phyloP scores from a whole-genome alignment of 2,329 filamentous ascomycete genomes.

The Trichoderma breve region DNA sequence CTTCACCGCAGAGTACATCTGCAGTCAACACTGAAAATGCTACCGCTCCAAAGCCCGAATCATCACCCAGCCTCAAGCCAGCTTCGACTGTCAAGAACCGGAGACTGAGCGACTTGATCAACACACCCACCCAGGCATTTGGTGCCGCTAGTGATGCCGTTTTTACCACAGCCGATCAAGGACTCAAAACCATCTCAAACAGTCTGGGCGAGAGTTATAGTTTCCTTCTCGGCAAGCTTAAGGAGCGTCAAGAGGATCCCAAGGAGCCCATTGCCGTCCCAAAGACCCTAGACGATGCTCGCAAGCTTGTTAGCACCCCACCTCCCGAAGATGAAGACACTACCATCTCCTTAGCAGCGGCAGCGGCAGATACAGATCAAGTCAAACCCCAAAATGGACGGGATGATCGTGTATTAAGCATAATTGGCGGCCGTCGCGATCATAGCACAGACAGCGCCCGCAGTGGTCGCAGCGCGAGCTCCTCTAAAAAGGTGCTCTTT shows the following conservation, averaged over 20 bases:
- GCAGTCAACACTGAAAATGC: constrained; percentile 35
- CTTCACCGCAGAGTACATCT: constrained; percentile 33
- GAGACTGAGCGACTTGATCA: constrained; percentile 80
- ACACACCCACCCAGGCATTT: constrained; percentile 77
- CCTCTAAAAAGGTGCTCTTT: constrained; percentile 57
- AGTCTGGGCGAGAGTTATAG: constrained; percentile 91
- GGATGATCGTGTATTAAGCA: constrained; percentile 66
- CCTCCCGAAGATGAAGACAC: constrained; percentile 63
- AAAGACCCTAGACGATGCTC: constrained; percentile 88
- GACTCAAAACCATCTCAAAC: constrained; percentile 86
- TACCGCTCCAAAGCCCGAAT: constrained; percentile 36
- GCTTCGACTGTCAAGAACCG: constrained; percentile 62
- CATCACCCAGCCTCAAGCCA: constrained; percentile 45
- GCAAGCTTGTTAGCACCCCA: constrained; percentile 79
- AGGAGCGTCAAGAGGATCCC: constrained; percentile 59
- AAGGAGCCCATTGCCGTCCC: constrained; percentile 61
- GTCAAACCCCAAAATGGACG: constrained; percentile 34
- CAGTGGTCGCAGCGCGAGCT: constrained; percentile 60
- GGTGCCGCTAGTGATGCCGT: constrained; percentile 82
- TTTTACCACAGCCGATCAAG: constrained; percentile 84
- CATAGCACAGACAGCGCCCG: constrained; percentile 71
- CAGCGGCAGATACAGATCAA: constrained; percentile 39
- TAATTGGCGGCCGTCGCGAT: constrained; percentile 74
- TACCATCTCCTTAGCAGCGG: constrained; percentile 53
- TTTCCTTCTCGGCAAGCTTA: constrained; percentile 84